These are phyloP conservation scores for Cystobasidiaceae sp. DNA, from an alignment of 1,284 basidiomycete species.

Conservation along the genomic window DNA sequence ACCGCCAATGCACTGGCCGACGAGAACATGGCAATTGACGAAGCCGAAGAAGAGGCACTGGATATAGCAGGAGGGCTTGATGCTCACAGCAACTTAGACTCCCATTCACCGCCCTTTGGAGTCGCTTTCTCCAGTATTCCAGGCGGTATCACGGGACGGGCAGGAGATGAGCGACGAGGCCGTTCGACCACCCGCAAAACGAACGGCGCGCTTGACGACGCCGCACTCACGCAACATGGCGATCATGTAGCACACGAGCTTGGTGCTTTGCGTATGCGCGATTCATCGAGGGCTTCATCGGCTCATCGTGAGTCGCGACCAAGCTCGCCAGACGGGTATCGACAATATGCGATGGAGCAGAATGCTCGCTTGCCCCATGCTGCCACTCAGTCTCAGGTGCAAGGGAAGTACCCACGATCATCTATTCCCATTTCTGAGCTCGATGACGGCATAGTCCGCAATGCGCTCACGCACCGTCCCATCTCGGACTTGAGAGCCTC, in stretches of 20 bases:
- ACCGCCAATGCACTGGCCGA: background rate
- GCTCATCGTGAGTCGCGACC: background rate
- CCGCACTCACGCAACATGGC: background rate
- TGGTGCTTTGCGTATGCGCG: slow-evolving; percentile 5
- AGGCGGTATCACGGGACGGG: no score
- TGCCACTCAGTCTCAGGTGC: background rate
- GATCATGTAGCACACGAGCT: slow-evolving; percentile 18
- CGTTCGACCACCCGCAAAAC: slow-evolving; percentile 18
- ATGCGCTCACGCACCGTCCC: slow-evolving; percentile 14
- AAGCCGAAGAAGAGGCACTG: background rate
- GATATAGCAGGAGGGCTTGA: background rate
- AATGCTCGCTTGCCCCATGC: background rate
- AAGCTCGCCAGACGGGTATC: background rate
- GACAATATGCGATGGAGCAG: background rate
- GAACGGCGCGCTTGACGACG: background rate
- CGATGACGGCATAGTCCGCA: slow-evolving; percentile 23
- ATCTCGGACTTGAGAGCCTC: slow-evolving; percentile 15
- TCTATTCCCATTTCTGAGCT: slow-evolving; percentile 3
- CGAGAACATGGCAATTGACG: slow-evolving; percentile 16
- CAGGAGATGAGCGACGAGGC: slow-evolving; percentile 3
- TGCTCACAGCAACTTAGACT: background rate
- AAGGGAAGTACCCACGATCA: background rate
- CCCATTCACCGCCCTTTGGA: slow-evolving; percentile 14
- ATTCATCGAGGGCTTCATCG: slow-evolving; percentile 15
- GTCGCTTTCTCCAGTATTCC: background rate